Evolutionary conservation across 768 basidiomycete genomes (phyloP).

Genomic region (Naganishia randhawae): DNA sequence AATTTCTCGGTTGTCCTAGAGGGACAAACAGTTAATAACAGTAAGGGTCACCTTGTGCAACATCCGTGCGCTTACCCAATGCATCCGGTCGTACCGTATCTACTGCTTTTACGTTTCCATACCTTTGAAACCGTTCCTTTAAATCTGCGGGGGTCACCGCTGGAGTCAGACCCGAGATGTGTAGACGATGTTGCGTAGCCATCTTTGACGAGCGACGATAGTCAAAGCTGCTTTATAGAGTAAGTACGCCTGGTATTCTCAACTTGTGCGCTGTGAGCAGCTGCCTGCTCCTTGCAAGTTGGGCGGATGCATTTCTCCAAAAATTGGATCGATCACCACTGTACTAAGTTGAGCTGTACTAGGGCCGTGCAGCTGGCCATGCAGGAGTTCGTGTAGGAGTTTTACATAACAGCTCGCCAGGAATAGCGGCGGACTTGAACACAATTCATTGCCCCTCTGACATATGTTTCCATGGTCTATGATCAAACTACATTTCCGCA

Average conservation of each 20-base stretch:
- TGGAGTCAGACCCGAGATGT: constrained; percentile 24
- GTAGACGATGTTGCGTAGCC: constrained; percentile 18
- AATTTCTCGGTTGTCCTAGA: constrained; percentile 21
- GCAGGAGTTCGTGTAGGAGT: too few species aligned
- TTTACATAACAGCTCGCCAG: too few species aligned
- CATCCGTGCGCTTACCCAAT: constrained; percentile 1
- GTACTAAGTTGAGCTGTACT: too few species aligned
- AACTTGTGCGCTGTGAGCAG: background rate
- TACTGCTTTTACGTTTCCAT: constrained; percentile 13
- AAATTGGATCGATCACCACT: background rate
- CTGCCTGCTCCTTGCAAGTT: background rate
- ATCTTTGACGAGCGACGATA: background rate
- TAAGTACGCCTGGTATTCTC: too few species aligned
- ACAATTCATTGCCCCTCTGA: too few species aligned
- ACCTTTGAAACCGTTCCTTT: constrained; percentile 23
- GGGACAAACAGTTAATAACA: background rate
- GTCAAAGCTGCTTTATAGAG: background rate
- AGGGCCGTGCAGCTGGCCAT: too few species aligned
- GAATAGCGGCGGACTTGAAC: too few species aligned
- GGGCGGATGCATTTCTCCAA: background rate
- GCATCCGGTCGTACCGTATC: constrained; percentile 20
- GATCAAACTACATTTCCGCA: too few species aligned
- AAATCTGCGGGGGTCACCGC: constrained; percentile 14
- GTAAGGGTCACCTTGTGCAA: background rate
- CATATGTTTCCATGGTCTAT: too few species aligned